Evolutionary conservation across 1,139 yeast genomes (phyloP), one percentile per base, ranked within the genome.

Genomic region (Protomyces pachydermus): DNA sequence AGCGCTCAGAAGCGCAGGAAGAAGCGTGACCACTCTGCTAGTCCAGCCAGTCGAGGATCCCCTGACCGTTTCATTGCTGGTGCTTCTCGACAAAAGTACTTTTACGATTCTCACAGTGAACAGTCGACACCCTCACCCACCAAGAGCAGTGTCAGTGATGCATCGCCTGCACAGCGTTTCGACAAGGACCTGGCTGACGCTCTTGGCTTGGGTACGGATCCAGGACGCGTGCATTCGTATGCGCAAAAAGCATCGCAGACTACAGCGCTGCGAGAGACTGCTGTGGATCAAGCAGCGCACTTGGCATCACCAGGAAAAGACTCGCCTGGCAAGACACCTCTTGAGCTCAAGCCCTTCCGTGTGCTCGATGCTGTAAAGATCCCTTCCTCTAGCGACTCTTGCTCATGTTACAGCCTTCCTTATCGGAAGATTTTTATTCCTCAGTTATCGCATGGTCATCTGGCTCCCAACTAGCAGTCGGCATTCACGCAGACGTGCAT

Each of bases 401-500:
- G 56, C 34, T 35, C 23, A 34, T 18, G 18, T 1, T 1, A 9
- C 6, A 34, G 25, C 93, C 91, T 0, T 84, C 85, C 0, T 75
- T 91, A 61, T 78, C 87, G 66, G 87, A 89, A 71, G 97, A 91
- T 73, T 91, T 85, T 72, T 91, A 91, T 74, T 81, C 90, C 0
- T 88, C 88, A 71, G 77, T 88, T 58, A 82, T 90, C 0, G 82
- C 91, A 10, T 90, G 96, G 96, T 73, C 74, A 2, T 72, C 72
- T 32, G 75, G 83, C 0, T 80, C 80, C 34, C 78, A 78, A 38
- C 77, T 90, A 0, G 87, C 87, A 0, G 91, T 90, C 0, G 97
- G 93, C 0, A 75, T 90, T 46, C 85, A 84, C 0, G 72, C 77
- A 1, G 77, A 80, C 6, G 48, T 84, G 0, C 88, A 83, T 72